A percentile compares a stretch with the other conserved stretches of the same genome.
Evolutionary conservation across 345 rosid species (phyloP).

Genomic region (Bruguiera gymnorhiza): DNA sequence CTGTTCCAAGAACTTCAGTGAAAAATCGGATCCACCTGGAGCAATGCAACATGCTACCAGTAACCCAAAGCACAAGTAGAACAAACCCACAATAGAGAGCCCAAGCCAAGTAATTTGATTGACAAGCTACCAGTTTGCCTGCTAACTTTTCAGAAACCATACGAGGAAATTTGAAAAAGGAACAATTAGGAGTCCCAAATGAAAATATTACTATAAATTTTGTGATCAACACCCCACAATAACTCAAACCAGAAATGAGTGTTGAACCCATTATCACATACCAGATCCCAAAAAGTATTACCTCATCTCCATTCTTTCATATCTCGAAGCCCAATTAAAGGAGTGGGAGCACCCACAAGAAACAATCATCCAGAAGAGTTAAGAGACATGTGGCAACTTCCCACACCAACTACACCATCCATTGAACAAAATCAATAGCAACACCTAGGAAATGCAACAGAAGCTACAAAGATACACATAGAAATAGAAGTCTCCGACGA

Average conservation of each 20-base stretch:
- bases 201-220: not conserved
- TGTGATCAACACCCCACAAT: not conserved
- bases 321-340: not conserved
- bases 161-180: not conserved
- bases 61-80: no score
- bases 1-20: no score
- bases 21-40: no score
- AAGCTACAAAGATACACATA: not conserved
- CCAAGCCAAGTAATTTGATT: no score
- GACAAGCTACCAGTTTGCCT: not conserved
- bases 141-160: not conserved
- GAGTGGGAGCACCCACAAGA: conserved; percentile 6
- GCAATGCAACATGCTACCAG: no score
- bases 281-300: not conserved
- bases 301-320: not conserved
- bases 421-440: not conserved
- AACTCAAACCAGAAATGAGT: not conserved
- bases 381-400: conserved; percentile 2
- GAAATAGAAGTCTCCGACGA: not conserved
- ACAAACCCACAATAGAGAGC: no score
- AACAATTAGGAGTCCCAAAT: not conserved
- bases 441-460: conserved; percentile 7
- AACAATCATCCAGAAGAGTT: conserved; percentile 2
- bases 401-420: not conserved
- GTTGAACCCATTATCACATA: not conserved